phyloP scores from a whole-genome alignment of 768 basidiomycete genomes.

The Rubroboletus satanas region DNA sequence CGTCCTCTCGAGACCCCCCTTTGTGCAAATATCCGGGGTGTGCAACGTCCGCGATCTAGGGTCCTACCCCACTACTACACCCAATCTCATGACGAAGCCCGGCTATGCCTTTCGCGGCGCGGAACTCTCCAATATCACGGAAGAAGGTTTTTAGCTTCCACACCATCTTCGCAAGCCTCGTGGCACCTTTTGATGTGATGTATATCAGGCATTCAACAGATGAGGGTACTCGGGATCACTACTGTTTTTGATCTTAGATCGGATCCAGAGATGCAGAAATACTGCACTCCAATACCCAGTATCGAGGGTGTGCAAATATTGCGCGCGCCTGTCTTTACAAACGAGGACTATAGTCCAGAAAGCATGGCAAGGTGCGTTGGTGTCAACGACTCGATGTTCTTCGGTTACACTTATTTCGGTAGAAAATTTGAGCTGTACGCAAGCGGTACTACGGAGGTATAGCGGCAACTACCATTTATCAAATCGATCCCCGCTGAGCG shows the following conservation, averaged over 20 bases:
- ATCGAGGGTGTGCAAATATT: conserved; percentile 62
- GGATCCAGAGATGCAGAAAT: conserved; percentile 74
- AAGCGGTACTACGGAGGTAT: conserved; percentile 74
- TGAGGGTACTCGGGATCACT: conserved; percentile 59
- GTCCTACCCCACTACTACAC: conserved; percentile 47
- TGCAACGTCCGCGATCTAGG: conserved; percentile 76
- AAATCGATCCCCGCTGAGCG: not conserved
- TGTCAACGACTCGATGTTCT: not conserved
- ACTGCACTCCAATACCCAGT: conserved; percentile 57
- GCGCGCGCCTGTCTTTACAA: conserved; percentile 60
- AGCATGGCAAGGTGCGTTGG: conserved; percentile 77
- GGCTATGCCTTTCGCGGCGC: conserved; percentile 62
- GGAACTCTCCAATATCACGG: conserved; percentile 67
- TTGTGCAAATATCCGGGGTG: conserved; percentile 67
- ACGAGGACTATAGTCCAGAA: conserved; percentile 79
- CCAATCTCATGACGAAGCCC: conserved; percentile 54
- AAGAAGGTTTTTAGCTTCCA: conserved; percentile 49
- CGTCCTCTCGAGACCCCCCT: conserved; percentile 64
- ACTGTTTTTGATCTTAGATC: conserved; percentile 77
- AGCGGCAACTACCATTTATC: not conserved
- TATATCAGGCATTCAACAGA: conserved; percentile 49
- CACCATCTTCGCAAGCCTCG: not conserved
- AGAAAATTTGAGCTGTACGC: conserved; percentile 60
- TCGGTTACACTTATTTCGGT: conserved; percentile 13
- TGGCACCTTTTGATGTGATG: conserved; percentile 1